Conservation (phyloP, 768 basidiomycete species). For the Dictyophora rubrovolvata region DNA sequence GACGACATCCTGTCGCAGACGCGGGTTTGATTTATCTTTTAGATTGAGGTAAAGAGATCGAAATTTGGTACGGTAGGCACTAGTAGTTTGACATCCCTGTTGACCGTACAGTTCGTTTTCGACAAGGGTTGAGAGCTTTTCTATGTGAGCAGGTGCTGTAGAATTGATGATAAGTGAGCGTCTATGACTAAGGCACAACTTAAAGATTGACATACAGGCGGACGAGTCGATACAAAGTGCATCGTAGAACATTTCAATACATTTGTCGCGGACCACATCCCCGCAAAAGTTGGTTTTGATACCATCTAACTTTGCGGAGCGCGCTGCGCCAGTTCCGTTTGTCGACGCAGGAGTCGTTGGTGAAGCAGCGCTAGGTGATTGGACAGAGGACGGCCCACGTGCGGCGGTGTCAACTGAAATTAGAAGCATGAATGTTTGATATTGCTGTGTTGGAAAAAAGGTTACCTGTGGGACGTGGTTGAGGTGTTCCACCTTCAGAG, state of each 20-base stretch:
- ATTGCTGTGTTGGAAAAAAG: not conserved
- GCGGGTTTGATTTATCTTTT: constrained; percentile 91
- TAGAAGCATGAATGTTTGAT: not conserved
- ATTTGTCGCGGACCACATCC: constrained; percentile 77
- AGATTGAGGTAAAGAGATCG: constrained; percentile 86
- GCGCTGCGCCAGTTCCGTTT: constrained; percentile 26
- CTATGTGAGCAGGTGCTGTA: not conserved
- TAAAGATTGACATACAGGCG: constrained; percentile 55
- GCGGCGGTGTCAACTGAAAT: not conserved
- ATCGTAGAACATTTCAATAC: constrained; percentile 84
- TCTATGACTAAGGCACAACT: not conserved
- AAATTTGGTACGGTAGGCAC: constrained; percentile 66
- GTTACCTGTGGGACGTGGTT: not conserved
- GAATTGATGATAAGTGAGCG: not conserved
- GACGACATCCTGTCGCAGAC: constrained; percentile 74
- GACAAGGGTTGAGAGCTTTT: constrained; percentile 40
- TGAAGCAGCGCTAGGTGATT: constrained; percentile 20
- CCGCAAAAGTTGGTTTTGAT: constrained; percentile 45
- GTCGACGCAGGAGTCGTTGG: constrained; percentile 27
- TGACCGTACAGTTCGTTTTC: constrained; percentile 52
- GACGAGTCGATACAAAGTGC: constrained; percentile 78
- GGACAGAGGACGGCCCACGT: not conserved
- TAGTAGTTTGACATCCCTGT: constrained; percentile 31
- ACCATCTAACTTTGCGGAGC: constrained; percentile 65
- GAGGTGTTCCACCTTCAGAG: constrained; percentile 1